Conservation (phyloP, 2,329 filamentous ascomycete species). For the Didymella arachidicola region DNA sequence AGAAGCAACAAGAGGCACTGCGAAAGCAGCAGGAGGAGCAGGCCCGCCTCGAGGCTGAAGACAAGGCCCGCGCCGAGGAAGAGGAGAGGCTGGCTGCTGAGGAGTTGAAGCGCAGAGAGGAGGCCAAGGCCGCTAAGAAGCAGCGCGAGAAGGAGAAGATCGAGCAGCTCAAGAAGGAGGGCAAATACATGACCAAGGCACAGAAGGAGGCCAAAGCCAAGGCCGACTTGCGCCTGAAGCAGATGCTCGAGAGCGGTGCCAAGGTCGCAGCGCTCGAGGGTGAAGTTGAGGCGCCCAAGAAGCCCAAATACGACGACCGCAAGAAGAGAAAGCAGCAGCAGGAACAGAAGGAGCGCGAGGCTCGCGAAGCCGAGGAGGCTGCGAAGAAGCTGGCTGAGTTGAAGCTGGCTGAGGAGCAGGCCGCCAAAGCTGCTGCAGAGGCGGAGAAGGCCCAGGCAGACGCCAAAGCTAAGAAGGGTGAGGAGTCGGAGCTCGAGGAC, state of each 20-base stretch:
- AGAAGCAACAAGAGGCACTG: slow-evolving; percentile 85
- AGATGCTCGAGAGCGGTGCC: slow-evolving; percentile 81
- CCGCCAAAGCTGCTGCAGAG: slow-evolving; percentile 80
- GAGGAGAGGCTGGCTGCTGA: slow-evolving; percentile 71
- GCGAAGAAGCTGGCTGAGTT: slow-evolving; percentile 64
- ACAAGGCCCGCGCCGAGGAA: slow-evolving; percentile 70
- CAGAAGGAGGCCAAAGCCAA: slow-evolving; percentile 83
- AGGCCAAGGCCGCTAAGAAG: slow-evolving; percentile 79
- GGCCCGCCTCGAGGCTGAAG: slow-evolving; percentile 66
- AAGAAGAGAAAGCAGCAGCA: slow-evolving; percentile 77
- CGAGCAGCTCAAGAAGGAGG: slow-evolving; percentile 86
- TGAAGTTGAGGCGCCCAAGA: slow-evolving; percentile 78
- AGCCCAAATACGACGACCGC: slow-evolving; percentile 74
- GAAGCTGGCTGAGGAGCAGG: slow-evolving; percentile 65
- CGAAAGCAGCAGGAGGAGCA: slow-evolving; percentile 70
- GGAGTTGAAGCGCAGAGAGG: slow-evolving; percentile 73
- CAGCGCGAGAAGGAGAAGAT: slow-evolving; percentile 86
- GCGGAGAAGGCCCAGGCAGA: slow-evolving; percentile 67
- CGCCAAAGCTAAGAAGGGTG: slow-evolving; percentile 67
- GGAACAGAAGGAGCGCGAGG: slow-evolving; percentile 57
- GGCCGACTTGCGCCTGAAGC: slow-evolving; percentile 80
- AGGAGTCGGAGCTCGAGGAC: slow-evolving; percentile 72
- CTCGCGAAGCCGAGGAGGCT: slow-evolving; percentile 62
- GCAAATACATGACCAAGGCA: slow-evolving; percentile 85
- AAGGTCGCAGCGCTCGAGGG: slow-evolving; percentile 66